Evolutionary conservation across 495 filamentous ascomycete species (phyloP), one percentile per base, ranked within the genome.

Genomic region (Penicillium roqueforti): DNA sequence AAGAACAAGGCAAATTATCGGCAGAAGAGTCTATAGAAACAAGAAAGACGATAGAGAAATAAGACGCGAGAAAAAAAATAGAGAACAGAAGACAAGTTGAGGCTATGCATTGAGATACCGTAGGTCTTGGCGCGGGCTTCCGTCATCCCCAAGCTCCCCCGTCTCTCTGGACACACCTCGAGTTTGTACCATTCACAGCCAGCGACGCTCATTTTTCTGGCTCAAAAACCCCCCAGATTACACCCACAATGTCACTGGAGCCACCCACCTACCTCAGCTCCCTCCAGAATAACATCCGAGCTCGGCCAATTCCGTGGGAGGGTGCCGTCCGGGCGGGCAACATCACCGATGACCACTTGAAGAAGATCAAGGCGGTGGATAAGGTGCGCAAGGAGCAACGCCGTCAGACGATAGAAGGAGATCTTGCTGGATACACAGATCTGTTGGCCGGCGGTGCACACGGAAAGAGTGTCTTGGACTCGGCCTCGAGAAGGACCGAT

Each of bases 301-400:
- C 85, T 56, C 82, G 93, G 49, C 92, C 92, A 60, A 95, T 99
- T 68, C 91, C 92, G 41, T 99, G 93, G 93, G 95, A 97, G 69
- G 93, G 93, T 56, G 92, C 95, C 61, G 90, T 95, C 59, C 87
- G 93, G 68, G 89, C 89, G 63, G 88, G 89, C 60, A 92, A 89
- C 65, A 89, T 99, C 73, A 95, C 91, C 46, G 93, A 97, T 58
- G 85, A 87, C 49, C 91, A 99, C 67, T 80, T 97, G 61, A 91
- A 87, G 76, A 92, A 89, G 79, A 97, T 99, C 76, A 92, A 93
- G 72, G 89, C 93, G 45, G 89, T 97, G 60, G 95, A 97, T 70
- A 98, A 97, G 75, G 91, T 93, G 58, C 87, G 90, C 60, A 91
- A 88, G 64, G 88, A 91, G 47, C 89, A 93, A 67, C 83, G 92